Percentiles rank a stretch among this genome's conserved stretches.
phyloP scores from a whole-genome alignment of 2,329 filamentous ascomycete species.

The Cryoendolithus antarcticus region DNA sequence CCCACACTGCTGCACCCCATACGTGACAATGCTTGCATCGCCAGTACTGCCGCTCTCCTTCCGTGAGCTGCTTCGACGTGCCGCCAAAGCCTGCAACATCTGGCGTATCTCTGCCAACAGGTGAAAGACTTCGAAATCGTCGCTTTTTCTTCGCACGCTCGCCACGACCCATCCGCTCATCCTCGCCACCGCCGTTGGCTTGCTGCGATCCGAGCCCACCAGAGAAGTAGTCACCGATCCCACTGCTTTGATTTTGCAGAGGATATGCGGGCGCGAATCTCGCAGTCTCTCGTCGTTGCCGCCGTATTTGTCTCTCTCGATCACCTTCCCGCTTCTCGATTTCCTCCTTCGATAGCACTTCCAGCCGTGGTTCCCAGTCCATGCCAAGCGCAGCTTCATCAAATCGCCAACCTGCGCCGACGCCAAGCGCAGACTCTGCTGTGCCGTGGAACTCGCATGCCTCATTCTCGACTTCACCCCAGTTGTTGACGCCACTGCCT shows the following conservation, averaged over 20 bases:
- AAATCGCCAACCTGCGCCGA: constrained; percentile 91
- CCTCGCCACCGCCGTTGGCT: constrained; percentile 31
- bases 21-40: constrained; percentile 77
- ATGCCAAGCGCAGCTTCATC: constrained; percentile 73
- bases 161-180: constrained; percentile 82
- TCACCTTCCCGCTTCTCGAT: constrained; percentile 96
- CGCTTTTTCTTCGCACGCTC: constrained; percentile 94
- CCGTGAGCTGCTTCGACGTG: constrained; percentile 50
- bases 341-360: constrained; percentile 73
- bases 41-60: constrained; percentile 69
- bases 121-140: constrained; percentile 78
- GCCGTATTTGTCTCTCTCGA: constrained; percentile 76
- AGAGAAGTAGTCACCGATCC: constrained; percentile 43
- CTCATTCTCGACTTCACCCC: constrained; percentile 75
- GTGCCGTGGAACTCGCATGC: constrained; percentile 49
- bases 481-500: constrained; percentile 54
- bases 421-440: constrained; percentile 28
- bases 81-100: constrained; percentile 58
- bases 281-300: constrained; percentile 80
- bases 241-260: constrained; percentile 36
- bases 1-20: constrained; percentile 87
- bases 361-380: constrained; percentile 41
- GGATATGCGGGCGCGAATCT: constrained; percentile 44
- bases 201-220: constrained; percentile 27
- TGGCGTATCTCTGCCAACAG: constrained; percentile 69